phyloP scores from a whole-genome alignment of 202 grass and related monocot genomes.

The Setaria italica region DNA sequence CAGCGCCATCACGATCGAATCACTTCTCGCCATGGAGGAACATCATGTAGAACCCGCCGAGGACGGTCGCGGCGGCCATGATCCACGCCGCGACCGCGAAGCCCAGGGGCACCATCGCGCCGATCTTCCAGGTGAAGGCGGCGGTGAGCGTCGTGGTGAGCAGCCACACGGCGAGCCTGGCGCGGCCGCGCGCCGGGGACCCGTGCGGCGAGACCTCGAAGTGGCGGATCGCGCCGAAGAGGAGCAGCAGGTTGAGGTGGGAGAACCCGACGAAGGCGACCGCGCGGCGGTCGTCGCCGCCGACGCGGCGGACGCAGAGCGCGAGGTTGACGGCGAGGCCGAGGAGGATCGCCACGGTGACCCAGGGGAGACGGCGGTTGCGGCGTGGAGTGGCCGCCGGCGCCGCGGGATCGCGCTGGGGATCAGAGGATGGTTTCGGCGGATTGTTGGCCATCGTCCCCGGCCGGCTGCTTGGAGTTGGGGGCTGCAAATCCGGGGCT shows the following conservation, averaged over 20 bases:
- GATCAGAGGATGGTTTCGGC: neutral
- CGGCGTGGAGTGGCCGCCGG: too few species aligned
- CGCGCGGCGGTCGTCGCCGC: neutral
- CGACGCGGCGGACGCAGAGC: neutral
- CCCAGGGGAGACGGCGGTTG: neutral
- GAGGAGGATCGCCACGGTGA: neutral
- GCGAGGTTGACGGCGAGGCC: constrained; percentile 23
- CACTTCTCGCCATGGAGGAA: neutral
- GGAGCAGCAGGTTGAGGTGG: constrained; percentile 36
- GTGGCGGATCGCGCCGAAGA: constrained; percentile 14
- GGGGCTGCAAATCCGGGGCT: too few species aligned
- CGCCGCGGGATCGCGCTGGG: neutral
- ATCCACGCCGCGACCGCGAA: neutral
- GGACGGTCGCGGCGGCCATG: neutral
- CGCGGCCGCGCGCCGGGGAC: neutral
- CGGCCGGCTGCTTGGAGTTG: too few species aligned
- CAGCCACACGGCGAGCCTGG: constrained; percentile 31
- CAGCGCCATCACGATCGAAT: too few species aligned
- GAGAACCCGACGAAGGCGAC: constrained; percentile 20
- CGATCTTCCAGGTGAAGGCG: constrained; percentile 26
- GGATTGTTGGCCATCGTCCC: too few species aligned
- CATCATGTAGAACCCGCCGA: neutral
- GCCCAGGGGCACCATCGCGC: neutral
- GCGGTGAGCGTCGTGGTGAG: constrained; percentile 19
- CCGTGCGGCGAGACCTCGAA: constrained; percentile 8